A percentile compares a stretch with the other conserved stretches of the same genome.
Conservation (phyloP, 208 protist genomes). For the Crithidia bombi region DNA sequence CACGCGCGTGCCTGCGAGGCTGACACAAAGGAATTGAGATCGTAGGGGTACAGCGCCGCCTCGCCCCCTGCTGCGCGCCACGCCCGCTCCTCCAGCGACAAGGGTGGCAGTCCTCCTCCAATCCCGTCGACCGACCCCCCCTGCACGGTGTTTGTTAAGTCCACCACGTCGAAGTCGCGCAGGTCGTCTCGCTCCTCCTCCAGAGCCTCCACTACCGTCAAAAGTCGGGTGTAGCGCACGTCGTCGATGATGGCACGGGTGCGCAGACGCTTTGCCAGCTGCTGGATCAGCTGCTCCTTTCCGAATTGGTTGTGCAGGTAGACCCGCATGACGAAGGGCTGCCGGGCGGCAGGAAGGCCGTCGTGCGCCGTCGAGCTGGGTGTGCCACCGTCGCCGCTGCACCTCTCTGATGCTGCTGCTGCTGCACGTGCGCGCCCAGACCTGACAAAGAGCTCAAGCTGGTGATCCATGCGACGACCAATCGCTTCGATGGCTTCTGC, state of each 20-base stretch:
- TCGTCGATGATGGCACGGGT: constrained; percentile 64
- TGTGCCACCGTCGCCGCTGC: no score
- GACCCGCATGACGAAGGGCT: constrained; percentile 64
- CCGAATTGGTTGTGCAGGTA: constrained; percentile 89
- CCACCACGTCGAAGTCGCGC: neutral
- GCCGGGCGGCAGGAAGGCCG: neutral
- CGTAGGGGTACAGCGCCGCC: constrained; percentile 35
- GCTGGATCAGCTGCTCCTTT: constrained; percentile 75
- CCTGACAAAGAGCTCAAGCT: constrained; percentile 33
- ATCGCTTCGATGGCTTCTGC: constrained; percentile 76
- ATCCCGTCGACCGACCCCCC: no score
- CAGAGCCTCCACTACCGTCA: constrained; percentile 43
- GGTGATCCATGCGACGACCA: constrained; percentile 65
- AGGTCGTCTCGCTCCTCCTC: constrained; percentile 30
- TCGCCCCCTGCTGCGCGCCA: constrained; percentile 40
- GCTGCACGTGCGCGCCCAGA: neutral
- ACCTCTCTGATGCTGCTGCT: no score
- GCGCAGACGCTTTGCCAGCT: constrained; percentile 55
- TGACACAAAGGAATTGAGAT: constrained; percentile 45
- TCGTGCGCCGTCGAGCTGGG: no score
- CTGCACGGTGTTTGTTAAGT: no score
- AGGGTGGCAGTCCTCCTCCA: no score
- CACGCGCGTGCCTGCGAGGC: constrained; percentile 36
- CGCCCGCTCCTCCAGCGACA: constrained; percentile 22
- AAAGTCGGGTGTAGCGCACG: constrained; percentile 50